These are phyloP conservation scores for Nicotiana undulata DNA, from an alignment of 257 asterid genomes.

Conservation along the genomic window DNA sequence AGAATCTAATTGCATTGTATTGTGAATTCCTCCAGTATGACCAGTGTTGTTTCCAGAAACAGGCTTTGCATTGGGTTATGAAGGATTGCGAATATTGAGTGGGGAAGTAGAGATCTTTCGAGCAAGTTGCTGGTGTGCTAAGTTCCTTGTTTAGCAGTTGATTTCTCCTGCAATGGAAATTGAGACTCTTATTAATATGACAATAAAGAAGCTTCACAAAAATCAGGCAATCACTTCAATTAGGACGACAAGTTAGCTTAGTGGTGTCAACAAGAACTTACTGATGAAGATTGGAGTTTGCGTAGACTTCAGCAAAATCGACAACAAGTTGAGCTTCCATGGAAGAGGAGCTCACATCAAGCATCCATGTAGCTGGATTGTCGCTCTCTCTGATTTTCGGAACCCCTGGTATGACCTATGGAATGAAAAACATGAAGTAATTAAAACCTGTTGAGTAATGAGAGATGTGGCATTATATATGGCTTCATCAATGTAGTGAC, in stretches of 20 bases:
- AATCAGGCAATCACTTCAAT: neutral
- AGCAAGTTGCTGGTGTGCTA: constrained; percentile 35
- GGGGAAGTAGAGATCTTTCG: constrained; percentile 41
- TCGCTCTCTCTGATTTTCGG: constrained; percentile 54
- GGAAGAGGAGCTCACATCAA: constrained; percentile 57
- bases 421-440: neutral
- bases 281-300: constrained; percentile 55
- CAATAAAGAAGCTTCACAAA: neutral
- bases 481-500: neutral
- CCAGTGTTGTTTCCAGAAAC: constrained; percentile 64
- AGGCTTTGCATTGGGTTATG: constrained; percentile 53
- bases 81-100: constrained; percentile 52
- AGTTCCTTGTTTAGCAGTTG: constrained; percentile 41
- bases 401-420: constrained; percentile 61
- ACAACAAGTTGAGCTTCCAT: constrained; percentile 54
- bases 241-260: neutral
- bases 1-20: constrained; percentile 54
- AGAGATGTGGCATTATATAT: neutral
- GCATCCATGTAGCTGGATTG: constrained; percentile 96
- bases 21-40: constrained; percentile 69
- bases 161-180: constrained; percentile 32
- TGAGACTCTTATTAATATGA: neutral
- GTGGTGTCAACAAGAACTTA: constrained; percentile 5
- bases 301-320: constrained; percentile 63
- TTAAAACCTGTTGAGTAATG: neutral